A percentile compares a stretch with the other conserved stretches of the same genome.
phyloP scores from a whole-genome alignment of 2,329 filamentous ascomycete genomes.

The Nannizziopsis arthrosporioides region DNA sequence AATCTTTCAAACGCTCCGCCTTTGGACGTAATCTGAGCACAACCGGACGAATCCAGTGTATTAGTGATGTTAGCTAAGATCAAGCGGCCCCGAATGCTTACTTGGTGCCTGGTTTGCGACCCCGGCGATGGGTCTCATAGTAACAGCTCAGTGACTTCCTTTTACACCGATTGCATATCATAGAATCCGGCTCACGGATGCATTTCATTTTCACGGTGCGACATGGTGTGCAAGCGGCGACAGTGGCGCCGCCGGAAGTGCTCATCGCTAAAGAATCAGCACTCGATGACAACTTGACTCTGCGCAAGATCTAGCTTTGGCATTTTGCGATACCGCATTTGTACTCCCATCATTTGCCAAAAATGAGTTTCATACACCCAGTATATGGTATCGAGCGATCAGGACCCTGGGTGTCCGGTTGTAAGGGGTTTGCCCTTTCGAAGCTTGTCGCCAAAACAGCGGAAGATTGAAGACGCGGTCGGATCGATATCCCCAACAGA shows the following conservation, averaged over 20 bases:
- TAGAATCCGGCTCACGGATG: slow-evolving; percentile 15
- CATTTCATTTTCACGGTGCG: slow-evolving; percentile 35
- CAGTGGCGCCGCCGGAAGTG: slow-evolving; percentile 9
- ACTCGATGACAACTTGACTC: background rate
- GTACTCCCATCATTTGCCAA: too few relatives aligned
- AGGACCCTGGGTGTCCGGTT: too few relatives aligned
- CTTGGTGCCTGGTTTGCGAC: slow-evolving; percentile 29
- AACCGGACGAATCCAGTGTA: background rate
- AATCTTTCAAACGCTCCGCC: slow-evolving; percentile 14
- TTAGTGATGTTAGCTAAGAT: slow-evolving; percentile 1
- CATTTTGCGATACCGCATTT: too few relatives aligned
- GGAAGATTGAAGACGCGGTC: background rate
- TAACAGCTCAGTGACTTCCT: slow-evolving; percentile 31
- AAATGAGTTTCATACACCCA: too few relatives aligned
- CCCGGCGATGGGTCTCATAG: slow-evolving; percentile 32
- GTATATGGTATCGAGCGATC: too few relatives aligned
- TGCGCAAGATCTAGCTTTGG: too few relatives aligned
- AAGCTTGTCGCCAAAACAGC: background rate
- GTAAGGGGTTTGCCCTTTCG: background rate
- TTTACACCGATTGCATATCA: slow-evolving; percentile 28
- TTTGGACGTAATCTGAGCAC: slow-evolving; percentile 15
- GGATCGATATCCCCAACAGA: background rate
- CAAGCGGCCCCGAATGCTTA: slow-evolving; percentile 13
- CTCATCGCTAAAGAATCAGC: background rate
- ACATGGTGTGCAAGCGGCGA: slow-evolving; percentile 28